These are phyloP conservation scores for Globisporangium orthogonon DNA, from an alignment of 352 stramenopile genomes.

Conservation along the genomic window DNA sequence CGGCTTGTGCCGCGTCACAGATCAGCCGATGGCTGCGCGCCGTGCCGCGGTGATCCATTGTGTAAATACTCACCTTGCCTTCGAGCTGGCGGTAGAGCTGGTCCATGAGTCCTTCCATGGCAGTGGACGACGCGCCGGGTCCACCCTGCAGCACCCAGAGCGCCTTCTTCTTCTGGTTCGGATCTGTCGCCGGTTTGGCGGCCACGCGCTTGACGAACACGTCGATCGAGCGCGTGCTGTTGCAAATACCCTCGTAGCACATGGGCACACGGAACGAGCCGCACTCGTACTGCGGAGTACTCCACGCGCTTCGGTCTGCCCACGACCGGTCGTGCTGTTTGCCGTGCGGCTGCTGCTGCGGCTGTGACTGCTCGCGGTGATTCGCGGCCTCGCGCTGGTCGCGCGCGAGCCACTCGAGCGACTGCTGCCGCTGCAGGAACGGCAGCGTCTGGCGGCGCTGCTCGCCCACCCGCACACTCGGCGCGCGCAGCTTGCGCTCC, in stretches of 20 bases:
- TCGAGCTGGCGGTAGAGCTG: constrained; percentile 48
- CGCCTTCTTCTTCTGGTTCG: constrained; percentile 23
- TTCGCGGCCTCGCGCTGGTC: background rate
- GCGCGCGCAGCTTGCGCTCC: background rate
- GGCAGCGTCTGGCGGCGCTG: constrained; percentile 13
- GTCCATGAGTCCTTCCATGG: constrained; percentile 60
- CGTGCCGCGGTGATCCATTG: constrained; percentile 62
- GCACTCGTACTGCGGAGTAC: constrained; percentile 18
- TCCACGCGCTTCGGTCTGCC: background rate
- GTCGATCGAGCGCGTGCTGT: constrained; percentile 17
- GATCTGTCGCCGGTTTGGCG: constrained; percentile 6
- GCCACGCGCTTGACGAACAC: constrained; percentile 51
- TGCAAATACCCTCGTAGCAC: constrained; percentile 25
- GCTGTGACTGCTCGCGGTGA: background rate
- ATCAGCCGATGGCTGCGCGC: constrained; percentile 48
- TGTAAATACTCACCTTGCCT: constrained; percentile 50
- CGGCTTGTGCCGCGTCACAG: constrained; percentile 43
- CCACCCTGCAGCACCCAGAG: constrained; percentile 72
- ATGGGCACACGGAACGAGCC: constrained; percentile 23
- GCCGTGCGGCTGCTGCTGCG: background rate
- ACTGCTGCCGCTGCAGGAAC: constrained; percentile 18
- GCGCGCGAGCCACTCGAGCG: constrained; percentile 12
- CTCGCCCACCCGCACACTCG: constrained; percentile 9
- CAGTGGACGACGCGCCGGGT: constrained; percentile 59
- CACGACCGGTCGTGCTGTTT: background rate